Evolutionary conservation across 1,139 yeast genomes (phyloP), one percentile per base, ranked within the genome.

Genomic region (Kluyveromyces sp.): DNA sequence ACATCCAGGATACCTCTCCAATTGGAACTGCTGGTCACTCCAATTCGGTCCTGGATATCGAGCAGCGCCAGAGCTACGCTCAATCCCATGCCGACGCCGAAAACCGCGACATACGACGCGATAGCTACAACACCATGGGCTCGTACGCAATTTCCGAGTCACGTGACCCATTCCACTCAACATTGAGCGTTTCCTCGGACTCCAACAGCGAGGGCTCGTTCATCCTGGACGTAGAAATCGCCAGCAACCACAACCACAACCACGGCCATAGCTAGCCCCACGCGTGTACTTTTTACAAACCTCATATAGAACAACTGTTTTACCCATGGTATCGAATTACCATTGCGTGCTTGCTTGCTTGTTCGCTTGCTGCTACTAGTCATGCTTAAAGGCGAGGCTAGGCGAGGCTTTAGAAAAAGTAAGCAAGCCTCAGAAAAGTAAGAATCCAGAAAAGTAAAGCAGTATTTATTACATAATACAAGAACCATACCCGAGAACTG

Each of bases 191-290:
- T 4, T 30, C 27, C 25, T 41, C 39, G 7, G 50, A 46, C 28
- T 58, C 54, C 30, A 57, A 53, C 27, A 57, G 52, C 28, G 54
- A 54, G 35, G 61, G 62, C 31, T 55, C 62, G 41, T 56, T 59
- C 43, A 51, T 58, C 21, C 48, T 58, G 29, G 62, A 58, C 43
- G 54, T 59, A 3, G 63, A 54, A 38, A 51, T 57, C 27, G 53
- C 57, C 7, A 51, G 31, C 31, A 37, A 28, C 31, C 39, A 28
- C 31, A 30, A 37, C 6, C 27, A 26, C 7, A 26, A 25, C 30
- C 15, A 33, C 34, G 21, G 15, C 34, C 8, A 15, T 15, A 15
- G 21, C 21, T 15, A 15, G 21, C 21, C 21, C 21, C 21, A 15
- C 21, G 21, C 21, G 21, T 15, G 21, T 15, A 15, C 21, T 15